Percentiles rank a stretch among this genome's conserved stretches.
phyloP scores from a whole-genome alignment of 1,284 basidiomycete species.

The Polyporus tsugae region DNA sequence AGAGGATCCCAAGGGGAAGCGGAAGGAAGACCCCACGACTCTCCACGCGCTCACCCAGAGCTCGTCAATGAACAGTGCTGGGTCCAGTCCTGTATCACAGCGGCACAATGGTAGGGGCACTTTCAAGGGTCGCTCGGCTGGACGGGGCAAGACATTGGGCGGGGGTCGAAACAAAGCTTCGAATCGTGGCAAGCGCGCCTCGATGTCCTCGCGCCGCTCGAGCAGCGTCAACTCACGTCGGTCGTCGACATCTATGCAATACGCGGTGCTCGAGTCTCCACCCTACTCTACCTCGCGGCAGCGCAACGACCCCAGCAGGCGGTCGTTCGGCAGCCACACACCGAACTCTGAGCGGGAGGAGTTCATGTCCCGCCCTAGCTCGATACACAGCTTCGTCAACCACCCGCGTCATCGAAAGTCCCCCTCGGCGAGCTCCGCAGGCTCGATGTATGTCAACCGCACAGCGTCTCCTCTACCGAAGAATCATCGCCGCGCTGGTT shows the following conservation, averaged over 20 bases:
- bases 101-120: conserved; percentile 42
- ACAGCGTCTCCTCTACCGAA: conserved; percentile 73
- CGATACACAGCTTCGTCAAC: conserved; percentile 70
- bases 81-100: conserved; percentile 35
- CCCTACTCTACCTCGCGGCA: conserved; percentile 46
- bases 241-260: conserved; percentile 73
- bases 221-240: conserved; percentile 84
- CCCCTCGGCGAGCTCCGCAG: conserved; percentile 77
- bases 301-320: conserved; percentile 57
- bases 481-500: conserved; percentile 75
- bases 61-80: conserved; percentile 31
- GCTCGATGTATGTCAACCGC: conserved; percentile 65
- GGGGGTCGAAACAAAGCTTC: conserved; percentile 35
- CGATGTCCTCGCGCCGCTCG: conserved; percentile 77
- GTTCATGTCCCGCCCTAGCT: conserved; percentile 76
- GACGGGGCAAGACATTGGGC: conserved; percentile 43
- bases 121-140: conserved; percentile 58
- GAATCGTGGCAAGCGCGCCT: conserved; percentile 66
- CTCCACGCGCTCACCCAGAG: conserved; percentile 29
- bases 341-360: conserved; percentile 84
- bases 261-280: conserved; percentile 65
- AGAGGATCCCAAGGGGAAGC: conserved; percentile 80
- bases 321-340: conserved; percentile 77
- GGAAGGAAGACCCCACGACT: conserved; percentile 40
- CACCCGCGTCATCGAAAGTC: conserved; percentile 72